phyloP scores from a whole-genome alignment of 441 rosid species.

The Adansonia rubrostipa region DNA sequence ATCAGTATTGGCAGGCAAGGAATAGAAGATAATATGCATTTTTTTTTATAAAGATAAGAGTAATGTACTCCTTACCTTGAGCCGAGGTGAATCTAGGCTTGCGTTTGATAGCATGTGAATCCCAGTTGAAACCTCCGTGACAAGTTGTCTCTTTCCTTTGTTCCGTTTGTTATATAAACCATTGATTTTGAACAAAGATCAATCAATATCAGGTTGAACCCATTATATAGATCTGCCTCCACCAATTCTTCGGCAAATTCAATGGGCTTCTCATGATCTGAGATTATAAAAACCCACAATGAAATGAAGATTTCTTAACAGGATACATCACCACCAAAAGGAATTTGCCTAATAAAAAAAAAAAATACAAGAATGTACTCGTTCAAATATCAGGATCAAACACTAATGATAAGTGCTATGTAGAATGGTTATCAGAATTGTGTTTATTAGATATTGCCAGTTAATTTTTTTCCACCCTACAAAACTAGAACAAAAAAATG shows the following conservation, averaged over 20 bases:
- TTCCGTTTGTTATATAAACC: conserved; percentile 70
- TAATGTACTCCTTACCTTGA: conserved; percentile 55
- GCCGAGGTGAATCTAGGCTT: conserved; percentile 83
- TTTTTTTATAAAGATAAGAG: not conserved
- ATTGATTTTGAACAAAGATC: conserved; percentile 59
- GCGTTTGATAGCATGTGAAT: conserved; percentile 79
- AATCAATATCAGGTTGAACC: conserved; percentile 69
- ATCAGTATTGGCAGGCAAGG: not conserved
- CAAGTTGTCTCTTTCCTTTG: conserved; percentile 32
- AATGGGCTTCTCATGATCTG: conserved; percentile 65
- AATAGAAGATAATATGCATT: not conserved
- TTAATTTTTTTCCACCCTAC: not conserved
- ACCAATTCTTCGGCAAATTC: conserved; percentile 66
- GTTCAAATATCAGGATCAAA: not conserved
- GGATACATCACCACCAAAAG: not conserved
- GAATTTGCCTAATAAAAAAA: not conserved
- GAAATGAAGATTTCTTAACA: not conserved
- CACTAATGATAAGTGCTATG: not conserved
- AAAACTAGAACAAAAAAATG: not conserved
- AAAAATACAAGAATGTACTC: too few species aligned
- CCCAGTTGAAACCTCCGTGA: conserved; percentile 68
- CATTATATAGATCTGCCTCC: conserved; percentile 57
- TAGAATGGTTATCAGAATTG: not conserved
- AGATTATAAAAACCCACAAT: conserved; percentile 17
- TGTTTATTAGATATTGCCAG: too few species aligned